Evolutionary conservation across 371 early-diverging fungal genomes (phyloP).

Genomic region (Mortierella sp.): DNA sequence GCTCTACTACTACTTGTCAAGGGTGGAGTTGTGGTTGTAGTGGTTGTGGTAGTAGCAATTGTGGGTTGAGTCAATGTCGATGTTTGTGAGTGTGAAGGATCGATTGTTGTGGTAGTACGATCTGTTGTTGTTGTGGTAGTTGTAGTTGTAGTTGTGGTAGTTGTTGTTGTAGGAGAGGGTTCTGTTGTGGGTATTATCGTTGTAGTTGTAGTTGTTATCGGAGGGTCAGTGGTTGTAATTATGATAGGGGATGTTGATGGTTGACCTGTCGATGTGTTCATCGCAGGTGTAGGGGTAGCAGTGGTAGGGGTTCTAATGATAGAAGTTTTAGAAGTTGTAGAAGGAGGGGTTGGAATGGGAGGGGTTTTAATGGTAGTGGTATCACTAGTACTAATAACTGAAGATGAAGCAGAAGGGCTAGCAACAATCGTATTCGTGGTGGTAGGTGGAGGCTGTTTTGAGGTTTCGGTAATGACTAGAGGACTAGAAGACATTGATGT

Average conservation of each 20-base stretch:
- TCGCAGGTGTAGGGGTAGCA: neutral
- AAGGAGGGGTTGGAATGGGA: neutral
- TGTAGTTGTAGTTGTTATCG: slow-evolving; percentile 4
- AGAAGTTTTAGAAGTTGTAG: neutral
- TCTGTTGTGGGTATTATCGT: neutral
- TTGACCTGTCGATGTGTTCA: neutral
- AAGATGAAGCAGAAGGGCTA: too few relatives aligned
- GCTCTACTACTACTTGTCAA: neutral
- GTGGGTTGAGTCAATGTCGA: slow-evolving; percentile 2
- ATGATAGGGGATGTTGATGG: neutral
- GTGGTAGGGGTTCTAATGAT: neutral
- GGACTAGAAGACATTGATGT: slow-evolving; percentile 5
- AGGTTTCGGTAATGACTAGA: neutral
- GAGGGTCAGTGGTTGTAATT: neutral
- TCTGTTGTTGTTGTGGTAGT: slow-evolving; percentile 5
- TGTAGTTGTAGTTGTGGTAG: neutral
- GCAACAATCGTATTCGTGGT: neutral
- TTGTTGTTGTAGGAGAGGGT: neutral
- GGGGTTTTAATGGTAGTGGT: neutral
- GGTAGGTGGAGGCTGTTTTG: neutral
- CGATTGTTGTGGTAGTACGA: neutral
- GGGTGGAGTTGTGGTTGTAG: neutral
- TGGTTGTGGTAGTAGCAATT: slow-evolving; percentile 1
- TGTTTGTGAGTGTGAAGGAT: neutral
- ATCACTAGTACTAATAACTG: too few relatives aligned